phyloP scores from a whole-genome alignment of 805 yeast species.

The Cyberlindnera mississippiensis region DNA sequence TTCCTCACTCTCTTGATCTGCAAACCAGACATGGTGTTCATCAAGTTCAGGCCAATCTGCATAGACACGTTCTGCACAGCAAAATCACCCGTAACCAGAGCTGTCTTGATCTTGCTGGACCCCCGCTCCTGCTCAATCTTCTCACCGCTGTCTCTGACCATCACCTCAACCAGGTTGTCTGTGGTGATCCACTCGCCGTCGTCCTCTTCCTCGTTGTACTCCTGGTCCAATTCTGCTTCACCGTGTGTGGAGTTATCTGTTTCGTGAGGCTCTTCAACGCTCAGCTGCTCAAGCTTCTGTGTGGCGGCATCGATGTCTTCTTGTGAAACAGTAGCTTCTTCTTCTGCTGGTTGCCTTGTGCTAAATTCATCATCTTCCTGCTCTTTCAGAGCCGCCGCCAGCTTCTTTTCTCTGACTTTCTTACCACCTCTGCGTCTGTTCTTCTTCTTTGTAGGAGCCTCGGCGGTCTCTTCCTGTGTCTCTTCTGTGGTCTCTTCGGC shows the following conservation, averaged over 20 bases:
- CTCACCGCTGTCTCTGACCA: conserved; percentile 67
- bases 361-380: conserved; percentile 29
- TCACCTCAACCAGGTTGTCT: conserved; percentile 69
- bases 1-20: conserved; percentile 82
- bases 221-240: conserved; percentile 23
- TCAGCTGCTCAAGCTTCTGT: conserved; percentile 6
- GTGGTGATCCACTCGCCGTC: conserved; percentile 95
- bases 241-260: no score
- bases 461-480: background rate
- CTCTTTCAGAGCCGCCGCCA: conserved; percentile 30
- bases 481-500: conserved; percentile 8
- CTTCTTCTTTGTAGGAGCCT: conserved; percentile 31
- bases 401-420: conserved; percentile 58
- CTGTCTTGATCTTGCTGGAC: conserved; percentile 53
- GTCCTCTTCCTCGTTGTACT: conserved; percentile 54
- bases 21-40: conserved; percentile 80
- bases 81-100: conserved; percentile 92
- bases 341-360: conserved; percentile 14
- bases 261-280: conserved; percentile 5
- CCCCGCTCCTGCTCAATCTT: conserved; percentile 39
- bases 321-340: conserved; percentile 2
- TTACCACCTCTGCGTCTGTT: conserved; percentile 61
- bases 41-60: conserved; percentile 82
- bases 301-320: conserved; percentile 10
- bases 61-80: conserved; percentile 95